Base-by-base conservation (phyloP, 2,329 filamentous ascomycete genomes). In the Penicillium vulpinum region DNA sequence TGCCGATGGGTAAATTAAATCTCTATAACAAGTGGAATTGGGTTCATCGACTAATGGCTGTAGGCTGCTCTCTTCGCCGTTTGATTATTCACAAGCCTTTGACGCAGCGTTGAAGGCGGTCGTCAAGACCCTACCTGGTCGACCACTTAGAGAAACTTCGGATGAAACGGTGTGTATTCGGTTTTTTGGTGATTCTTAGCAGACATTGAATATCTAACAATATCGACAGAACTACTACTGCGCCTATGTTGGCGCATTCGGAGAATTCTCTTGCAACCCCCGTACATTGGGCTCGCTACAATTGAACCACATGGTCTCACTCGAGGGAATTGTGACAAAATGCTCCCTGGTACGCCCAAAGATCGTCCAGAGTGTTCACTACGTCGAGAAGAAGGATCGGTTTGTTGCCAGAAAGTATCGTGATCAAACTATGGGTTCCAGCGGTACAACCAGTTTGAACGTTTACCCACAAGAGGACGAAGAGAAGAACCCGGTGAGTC, bases 341-440 rank as follows among this genome's bases (percentile, higher is more conserved):
- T 96, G 91, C 77, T 97, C 92, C 24, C 82, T 99, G 21, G 96
- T 99, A 61, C 85, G 95, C 55, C 94, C 94, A 11, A 99, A 99
- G 77, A 87, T 99, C n/a, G 88, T 97, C 60, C 96, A 95, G 79
- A 97, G 94, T 76, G 92, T 99, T 51, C 94, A 99, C 75, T 97
- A 92, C 78, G 96, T 91, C 68, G 92, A 97, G 77, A 85, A 79
- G 62, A 92, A 91, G 74, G 85, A 91, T 62, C 89, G 88, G 39
- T 99, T 97, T 66, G 87, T 93, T 68, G 92, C 90, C 69, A 85
- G 92, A 62, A 91, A 94, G 73, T 99, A 99, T 74, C 85, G 88
- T 65, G 94, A 99, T 75, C 93, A 97, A 79, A 99, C 94, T 2
- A 99, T 97, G 93, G 93, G 90, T 28, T 83, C 84, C 51, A 94